Evolutionary conservation across 345 rosid species (phyloP).

Genomic region (Theobroma cacao): DNA sequence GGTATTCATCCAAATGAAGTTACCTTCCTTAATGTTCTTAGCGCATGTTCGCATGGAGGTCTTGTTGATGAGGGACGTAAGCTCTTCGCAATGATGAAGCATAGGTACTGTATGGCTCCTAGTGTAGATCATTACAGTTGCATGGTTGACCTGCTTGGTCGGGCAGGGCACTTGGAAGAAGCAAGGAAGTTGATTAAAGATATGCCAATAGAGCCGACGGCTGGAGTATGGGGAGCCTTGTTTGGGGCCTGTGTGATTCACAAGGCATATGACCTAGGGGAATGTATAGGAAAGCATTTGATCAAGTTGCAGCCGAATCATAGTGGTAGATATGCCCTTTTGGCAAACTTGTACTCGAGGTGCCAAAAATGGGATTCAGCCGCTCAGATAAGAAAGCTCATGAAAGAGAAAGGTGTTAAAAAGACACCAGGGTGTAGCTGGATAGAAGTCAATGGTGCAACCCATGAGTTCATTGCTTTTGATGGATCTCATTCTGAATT

Average conservation of each 20-base stretch:
- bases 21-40: conserved; percentile 44
- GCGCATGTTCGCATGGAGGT: conserved; percentile 49
- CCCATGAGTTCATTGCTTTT: conserved; percentile 26
- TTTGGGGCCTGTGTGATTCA: conserved; percentile 47
- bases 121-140: conserved; percentile 46
- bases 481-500: conserved; percentile 20
- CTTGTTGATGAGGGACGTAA: conserved; percentile 39
- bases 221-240: conserved; percentile 46
- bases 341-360: conserved; percentile 32
- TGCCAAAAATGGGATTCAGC: conserved; percentile 27
- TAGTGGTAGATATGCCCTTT: conserved; percentile 28
- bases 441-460: conserved; percentile 28
- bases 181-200: conserved; percentile 37
- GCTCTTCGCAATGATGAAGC: conserved; percentile 35
- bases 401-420: conserved; percentile 26
- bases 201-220: conserved; percentile 46
- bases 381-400: conserved; percentile 28
- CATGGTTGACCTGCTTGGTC: conserved; percentile 54
- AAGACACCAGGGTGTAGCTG: conserved; percentile 34
- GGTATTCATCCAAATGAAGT: conserved; percentile 40
- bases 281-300: conserved; percentile 26
- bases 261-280: conserved; percentile 31
- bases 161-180: conserved; percentile 42
- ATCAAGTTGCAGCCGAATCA: conserved; percentile 28
- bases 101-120: conserved; percentile 24